Percentiles rank a stretch among this genome's conserved stretches.
Conservation (phyloP, 2,329 filamentous ascomycete species). For the Curvularia sp. region DNA sequence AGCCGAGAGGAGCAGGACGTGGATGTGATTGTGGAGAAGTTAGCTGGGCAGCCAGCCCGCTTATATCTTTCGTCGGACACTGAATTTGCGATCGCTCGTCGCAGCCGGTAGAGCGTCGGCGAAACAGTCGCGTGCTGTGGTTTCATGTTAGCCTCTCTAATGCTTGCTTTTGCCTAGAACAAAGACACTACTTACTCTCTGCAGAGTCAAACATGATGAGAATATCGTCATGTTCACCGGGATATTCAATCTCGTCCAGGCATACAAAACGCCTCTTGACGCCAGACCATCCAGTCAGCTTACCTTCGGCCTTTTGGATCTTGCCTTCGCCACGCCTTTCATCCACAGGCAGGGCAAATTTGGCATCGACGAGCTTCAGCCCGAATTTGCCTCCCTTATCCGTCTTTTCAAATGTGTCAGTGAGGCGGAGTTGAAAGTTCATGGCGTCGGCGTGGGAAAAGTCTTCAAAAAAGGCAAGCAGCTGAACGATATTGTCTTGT, state of each 20-base stretch:
- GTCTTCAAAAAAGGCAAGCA: slow-evolving; percentile 87
- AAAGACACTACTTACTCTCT: slow-evolving; percentile 64
- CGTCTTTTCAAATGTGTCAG: slow-evolving; percentile 76
- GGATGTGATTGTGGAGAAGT: not conserved
- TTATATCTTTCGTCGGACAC: slow-evolving; percentile 53
- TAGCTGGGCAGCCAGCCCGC: not conserved
- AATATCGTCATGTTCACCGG: slow-evolving; percentile 92
- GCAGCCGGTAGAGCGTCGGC: slow-evolving; percentile 56
- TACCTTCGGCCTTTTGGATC: slow-evolving; percentile 58
- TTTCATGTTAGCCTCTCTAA: not conserved
- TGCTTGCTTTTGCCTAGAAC: no score
- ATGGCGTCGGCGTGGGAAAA: slow-evolving; percentile 87
- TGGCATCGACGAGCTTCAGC: slow-evolving; percentile 84
- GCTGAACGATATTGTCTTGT: slow-evolving; percentile 76
- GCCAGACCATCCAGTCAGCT: slow-evolving; percentile 58
- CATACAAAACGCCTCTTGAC: slow-evolving; percentile 78
- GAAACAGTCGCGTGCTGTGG: slow-evolving; percentile 56
- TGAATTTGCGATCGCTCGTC: slow-evolving; percentile 52
- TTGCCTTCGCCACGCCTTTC: slow-evolving; percentile 58
- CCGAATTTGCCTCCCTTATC: slow-evolving; percentile 66
- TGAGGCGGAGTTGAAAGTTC: slow-evolving; percentile 85
- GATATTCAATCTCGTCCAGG: slow-evolving; percentile 85
- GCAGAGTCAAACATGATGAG: slow-evolving; percentile 83
- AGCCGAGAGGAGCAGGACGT: not conserved
- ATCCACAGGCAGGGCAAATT: slow-evolving; percentile 79